A percentile compares a stretch with the other conserved stretches of the same genome.
Conservation (phyloP, 371 early-diverging fungal genomes). For the Mucor irregularis region DNA sequence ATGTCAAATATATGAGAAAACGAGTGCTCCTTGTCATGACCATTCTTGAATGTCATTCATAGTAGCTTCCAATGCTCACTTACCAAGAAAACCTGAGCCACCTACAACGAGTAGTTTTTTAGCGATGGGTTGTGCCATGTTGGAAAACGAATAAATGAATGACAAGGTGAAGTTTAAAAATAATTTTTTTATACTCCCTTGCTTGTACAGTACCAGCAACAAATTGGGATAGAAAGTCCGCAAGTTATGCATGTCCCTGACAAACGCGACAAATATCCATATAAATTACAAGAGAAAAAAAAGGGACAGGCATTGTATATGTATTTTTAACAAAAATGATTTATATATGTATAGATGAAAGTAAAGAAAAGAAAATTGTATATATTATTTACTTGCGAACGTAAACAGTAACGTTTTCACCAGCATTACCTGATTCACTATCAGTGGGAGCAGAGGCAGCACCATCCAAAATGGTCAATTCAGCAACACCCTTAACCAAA, state of each 20-base stretch:
- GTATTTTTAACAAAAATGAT: not conserved
- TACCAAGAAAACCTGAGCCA: conserved; percentile 74
- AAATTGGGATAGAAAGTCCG: not conserved
- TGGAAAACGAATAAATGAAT: not conserved
- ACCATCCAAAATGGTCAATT: conserved; percentile 50
- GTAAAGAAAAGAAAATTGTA: not conserved
- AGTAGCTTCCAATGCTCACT: not conserved
- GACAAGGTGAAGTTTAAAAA: not conserved
- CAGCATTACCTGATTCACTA: conserved; percentile 54
- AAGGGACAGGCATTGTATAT: not conserved
- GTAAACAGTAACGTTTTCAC: conserved; percentile 36
- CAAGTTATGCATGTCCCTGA: no score
- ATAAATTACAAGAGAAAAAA: not conserved
- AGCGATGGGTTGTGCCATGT: conserved; percentile 39
- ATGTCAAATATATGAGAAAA: no score
- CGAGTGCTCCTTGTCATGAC: not conserved
- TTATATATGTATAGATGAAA: not conserved
- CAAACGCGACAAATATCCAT: not conserved
- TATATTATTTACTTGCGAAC: conserved; percentile 28
- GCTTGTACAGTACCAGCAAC: not conserved
- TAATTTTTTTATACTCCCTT: not conserved
- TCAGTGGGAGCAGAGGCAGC: conserved; percentile 67
- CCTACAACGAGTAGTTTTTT: conserved; percentile 72
- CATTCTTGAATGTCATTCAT: conserved; percentile 2
- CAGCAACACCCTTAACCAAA: conserved; percentile 76